phyloP scores from a whole-genome alignment of 768 basidiomycete genomes.

The Pisolithus microcarpus region DNA sequence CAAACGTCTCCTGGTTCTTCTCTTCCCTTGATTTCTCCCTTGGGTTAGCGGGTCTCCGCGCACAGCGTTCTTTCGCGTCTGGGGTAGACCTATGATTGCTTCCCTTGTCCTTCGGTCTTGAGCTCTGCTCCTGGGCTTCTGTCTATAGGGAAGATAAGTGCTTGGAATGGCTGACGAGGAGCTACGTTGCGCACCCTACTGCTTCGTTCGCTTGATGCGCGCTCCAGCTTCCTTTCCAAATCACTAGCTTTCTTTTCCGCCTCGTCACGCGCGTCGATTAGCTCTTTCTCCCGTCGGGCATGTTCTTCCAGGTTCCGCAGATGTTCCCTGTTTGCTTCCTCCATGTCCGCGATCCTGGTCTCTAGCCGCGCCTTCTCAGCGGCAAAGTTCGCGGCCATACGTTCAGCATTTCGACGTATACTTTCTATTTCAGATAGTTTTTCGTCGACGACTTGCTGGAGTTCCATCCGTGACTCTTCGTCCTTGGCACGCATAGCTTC shows the following conservation, averaged over 20 bases:
- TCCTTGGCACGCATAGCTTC: constrained; percentile 39
- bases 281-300: background rate
- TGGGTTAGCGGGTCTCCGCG: too few species aligned
- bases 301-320: background rate
- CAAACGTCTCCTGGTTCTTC: background rate
- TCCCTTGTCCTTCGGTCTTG: background rate
- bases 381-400: background rate
- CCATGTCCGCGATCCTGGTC: constrained; percentile 1
- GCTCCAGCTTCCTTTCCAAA: background rate
- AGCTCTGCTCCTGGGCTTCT: background rate
- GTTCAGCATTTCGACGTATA: constrained; percentile 6
- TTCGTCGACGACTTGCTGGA: constrained; percentile 88
- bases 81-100: too few species aligned
- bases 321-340: background rate
- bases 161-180: background rate
- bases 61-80: too few species aligned
- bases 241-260: background rate
- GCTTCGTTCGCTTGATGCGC: background rate
- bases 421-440: constrained; percentile 95
- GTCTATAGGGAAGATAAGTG: background rate
- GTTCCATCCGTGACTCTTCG: constrained; percentile 51
- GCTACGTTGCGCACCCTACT: background rate
- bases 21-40: too few species aligned
- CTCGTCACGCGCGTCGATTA: background rate
- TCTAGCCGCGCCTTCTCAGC: background rate